Evolutionary conservation across 495 filamentous ascomycete genomes (phyloP).

Genomic region (Trichocladium uniseriatum): DNA sequence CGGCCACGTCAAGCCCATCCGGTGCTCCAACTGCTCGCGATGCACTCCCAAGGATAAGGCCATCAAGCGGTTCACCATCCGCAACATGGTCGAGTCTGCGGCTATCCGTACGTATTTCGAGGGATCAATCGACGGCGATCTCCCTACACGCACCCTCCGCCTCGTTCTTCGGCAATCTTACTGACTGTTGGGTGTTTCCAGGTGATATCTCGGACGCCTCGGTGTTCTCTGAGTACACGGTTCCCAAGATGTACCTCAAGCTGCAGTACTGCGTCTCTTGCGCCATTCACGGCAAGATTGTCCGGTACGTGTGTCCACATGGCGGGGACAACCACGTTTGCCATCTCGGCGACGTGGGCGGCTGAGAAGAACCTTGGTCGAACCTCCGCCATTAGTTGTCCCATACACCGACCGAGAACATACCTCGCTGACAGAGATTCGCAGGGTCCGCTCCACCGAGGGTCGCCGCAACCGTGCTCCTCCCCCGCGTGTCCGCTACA

Average conservation of each 20-base stretch:
- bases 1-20: constrained; percentile 98
- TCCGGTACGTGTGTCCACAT: constrained; percentile 68
- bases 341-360: constrained; percentile 35
- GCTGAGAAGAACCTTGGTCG: constrained; percentile 53
- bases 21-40: constrained; percentile 99
- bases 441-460: constrained; percentile 91
- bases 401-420: constrained; percentile 13
- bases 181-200: constrained; percentile 31
- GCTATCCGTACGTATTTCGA: constrained; percentile 81
- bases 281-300: constrained; percentile 99
- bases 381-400: constrained; percentile 34
- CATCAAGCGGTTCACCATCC: constrained; percentile 99
- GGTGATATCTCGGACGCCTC: constrained; percentile 99
- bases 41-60: constrained; percentile 99
- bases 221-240: constrained; percentile 96
- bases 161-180: not conserved
- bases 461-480: constrained; percentile 98
- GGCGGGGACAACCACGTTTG: constrained; percentile 29
- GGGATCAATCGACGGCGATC: not conserved
- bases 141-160: not conserved
- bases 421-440: constrained; percentile 29
- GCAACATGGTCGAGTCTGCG: constrained; percentile 99
- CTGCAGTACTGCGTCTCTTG: constrained; percentile 99
- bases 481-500: constrained; percentile 93
- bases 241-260: constrained; percentile 99